These are phyloP conservation scores for Erodium moschatum DNA, from an alignment of 441 rosid species.

Conservation along the genomic window DNA sequence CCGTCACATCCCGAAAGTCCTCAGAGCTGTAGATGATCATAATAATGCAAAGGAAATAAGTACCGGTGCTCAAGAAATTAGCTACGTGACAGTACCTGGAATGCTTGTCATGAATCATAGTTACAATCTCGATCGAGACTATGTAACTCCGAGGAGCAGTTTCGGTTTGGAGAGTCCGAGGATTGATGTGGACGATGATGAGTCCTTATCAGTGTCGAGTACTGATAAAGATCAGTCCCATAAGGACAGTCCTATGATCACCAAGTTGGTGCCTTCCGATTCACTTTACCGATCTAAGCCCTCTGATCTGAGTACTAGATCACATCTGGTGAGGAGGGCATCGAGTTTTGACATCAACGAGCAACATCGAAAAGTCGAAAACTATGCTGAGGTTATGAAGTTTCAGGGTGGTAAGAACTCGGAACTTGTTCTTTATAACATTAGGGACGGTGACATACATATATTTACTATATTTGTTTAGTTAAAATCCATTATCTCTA, in stretches of 20 bases:
- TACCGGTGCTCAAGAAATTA: constrained; percentile 6
- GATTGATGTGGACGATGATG: constrained; percentile 10
- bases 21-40: constrained; percentile 25
- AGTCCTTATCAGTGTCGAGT: constrained; percentile 17
- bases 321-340: neutral
- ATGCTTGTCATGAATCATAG: constrained; percentile 16
- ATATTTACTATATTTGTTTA: no score
- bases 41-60: constrained; percentile 11
- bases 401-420: constrained; percentile 19
- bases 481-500: no score
- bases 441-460: no score
- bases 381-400: constrained; percentile 19
- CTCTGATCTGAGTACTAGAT: constrained; percentile 13
- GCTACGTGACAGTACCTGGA: constrained; percentile 14
- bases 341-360: constrained; percentile 13
- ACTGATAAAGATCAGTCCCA: constrained; percentile 20
- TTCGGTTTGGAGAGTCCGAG: constrained; percentile 23
- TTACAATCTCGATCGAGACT: constrained; percentile 6
- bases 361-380: constrained; percentile 16
- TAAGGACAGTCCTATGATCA: constrained; percentile 15
- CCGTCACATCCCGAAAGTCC: constrained; percentile 27
- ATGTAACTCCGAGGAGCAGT: constrained; percentile 20
- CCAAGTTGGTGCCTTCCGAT: neutral
- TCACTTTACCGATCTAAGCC: constrained; percentile 17
- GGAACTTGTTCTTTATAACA: no score